These are phyloP conservation scores for Marasmius tenuissimus DNA, from an alignment of 1,284 basidiomycete genomes.

Conservation along the genomic window DNA sequence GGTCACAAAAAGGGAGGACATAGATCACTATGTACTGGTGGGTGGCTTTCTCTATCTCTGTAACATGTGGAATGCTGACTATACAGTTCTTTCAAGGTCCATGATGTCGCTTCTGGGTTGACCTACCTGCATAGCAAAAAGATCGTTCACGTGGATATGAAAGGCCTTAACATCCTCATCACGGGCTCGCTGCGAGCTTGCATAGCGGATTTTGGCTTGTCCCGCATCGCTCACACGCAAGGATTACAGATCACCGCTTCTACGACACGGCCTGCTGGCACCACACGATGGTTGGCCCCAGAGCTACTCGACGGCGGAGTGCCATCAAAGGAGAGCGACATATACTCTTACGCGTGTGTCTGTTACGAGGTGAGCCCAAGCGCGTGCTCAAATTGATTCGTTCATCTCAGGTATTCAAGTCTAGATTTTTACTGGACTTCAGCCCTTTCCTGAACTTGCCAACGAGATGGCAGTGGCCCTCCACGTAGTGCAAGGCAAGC, in stretches of 20 bases:
- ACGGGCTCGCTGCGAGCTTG: not conserved
- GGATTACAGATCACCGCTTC: not conserved
- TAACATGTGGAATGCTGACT: not conserved
- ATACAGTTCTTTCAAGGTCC: not conserved
- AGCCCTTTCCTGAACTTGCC: not conserved
- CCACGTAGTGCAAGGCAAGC: not conserved
- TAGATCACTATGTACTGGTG: not conserved
- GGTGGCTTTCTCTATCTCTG: not conserved
- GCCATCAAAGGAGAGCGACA: not conserved
- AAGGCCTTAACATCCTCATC: not conserved
- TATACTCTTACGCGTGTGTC: not conserved
- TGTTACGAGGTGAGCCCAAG: not conserved
- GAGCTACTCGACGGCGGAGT: not conserved
- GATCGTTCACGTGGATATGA: not conserved
- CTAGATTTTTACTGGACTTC: not conserved
- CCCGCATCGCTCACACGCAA: not conserved
- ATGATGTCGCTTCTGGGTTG: not conserved
- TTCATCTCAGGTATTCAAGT: too few relatives aligned
- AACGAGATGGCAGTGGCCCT: not conserved
- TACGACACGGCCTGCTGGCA: not conserved
- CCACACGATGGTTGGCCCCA: not conserved
- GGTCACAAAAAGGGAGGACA: not conserved
- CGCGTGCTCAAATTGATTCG: too few relatives aligned
- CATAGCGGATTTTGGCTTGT: not conserved
- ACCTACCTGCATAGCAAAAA: not conserved